Percentiles rank a stretch among this genome's conserved stretches.
These are phyloP conservation scores for Plasmopara halstedii DNA, from an alignment of 352 stramenopile genomes.

Conservation along the genomic window DNA sequence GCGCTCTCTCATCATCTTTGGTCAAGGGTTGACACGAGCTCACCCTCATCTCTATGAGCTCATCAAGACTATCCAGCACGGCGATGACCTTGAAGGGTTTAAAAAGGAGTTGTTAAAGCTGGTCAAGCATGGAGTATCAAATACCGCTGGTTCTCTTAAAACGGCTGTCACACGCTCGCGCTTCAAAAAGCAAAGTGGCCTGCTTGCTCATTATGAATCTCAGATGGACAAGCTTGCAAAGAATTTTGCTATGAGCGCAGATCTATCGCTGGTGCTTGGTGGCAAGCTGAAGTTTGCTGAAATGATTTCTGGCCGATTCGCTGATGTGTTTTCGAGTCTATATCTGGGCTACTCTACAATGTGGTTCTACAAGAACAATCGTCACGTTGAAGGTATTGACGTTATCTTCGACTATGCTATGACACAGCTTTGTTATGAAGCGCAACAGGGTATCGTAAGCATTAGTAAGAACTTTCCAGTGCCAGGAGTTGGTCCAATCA, in stretches of 20 bases:
- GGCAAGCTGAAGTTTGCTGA: slow-evolving; percentile 98
- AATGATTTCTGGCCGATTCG: slow-evolving; percentile 95
- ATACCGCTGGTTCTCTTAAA: slow-evolving; percentile 87
- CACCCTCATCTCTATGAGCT: slow-evolving; percentile 97
- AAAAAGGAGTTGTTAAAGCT: slow-evolving; percentile 94
- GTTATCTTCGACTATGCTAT: slow-evolving; percentile 96
- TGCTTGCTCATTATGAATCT: slow-evolving; percentile 94
- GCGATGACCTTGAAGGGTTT: slow-evolving; percentile 90
- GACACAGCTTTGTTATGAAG: slow-evolving; percentile 92
- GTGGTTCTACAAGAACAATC: slow-evolving; percentile 95
- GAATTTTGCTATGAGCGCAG: slow-evolving; percentile 95
- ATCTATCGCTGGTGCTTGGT: slow-evolving; percentile 95
- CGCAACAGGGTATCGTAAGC: slow-evolving; percentile 91
- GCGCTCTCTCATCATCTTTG: slow-evolving; percentile 96
- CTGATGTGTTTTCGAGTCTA: slow-evolving; percentile 95
- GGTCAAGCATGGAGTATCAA: slow-evolving; percentile 89
- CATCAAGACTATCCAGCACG: slow-evolving; percentile 95
- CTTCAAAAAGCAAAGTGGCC: slow-evolving; percentile 81
- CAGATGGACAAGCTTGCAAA: slow-evolving; percentile 94
- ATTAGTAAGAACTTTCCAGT: slow-evolving; percentile 96
- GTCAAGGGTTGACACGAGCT: slow-evolving; percentile 95
- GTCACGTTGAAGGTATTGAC: slow-evolving; percentile 92
- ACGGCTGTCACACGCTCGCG: slow-evolving; percentile 87
- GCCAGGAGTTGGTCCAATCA: slow-evolving; percentile 86
- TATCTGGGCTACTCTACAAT: slow-evolving; percentile 97